A percentile compares a stretch with the other conserved stretches of the same genome.
Conservation (phyloP, 495 filamentous ascomycete genomes). For the Tuber magnatum region DNA sequence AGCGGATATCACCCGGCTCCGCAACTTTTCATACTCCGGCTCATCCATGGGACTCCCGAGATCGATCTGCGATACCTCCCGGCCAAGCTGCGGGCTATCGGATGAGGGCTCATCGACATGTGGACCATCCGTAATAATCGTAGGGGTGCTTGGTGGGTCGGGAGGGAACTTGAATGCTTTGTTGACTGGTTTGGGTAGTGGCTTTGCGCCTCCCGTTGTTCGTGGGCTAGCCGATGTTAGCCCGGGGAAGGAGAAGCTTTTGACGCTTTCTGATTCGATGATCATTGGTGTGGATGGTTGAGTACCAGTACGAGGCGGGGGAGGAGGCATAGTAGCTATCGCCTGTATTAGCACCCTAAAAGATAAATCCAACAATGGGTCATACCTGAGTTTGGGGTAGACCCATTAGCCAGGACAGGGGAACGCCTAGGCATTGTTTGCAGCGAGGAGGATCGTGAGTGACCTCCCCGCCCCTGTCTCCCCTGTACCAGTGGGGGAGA, state of each 20-base stretch:
- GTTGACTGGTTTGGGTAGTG: constrained; percentile 29
- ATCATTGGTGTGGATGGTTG: constrained; percentile 29
- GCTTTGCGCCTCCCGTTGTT: constrained; percentile 19
- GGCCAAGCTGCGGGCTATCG: constrained; percentile 22
- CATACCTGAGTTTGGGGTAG: constrained; percentile 35
- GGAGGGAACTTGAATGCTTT: constrained; percentile 38
- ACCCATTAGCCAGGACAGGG: constrained; percentile 27
- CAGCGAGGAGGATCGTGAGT: constrained; percentile 37
- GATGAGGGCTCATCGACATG: constrained; percentile 27
- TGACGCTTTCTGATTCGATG: constrained; percentile 20
- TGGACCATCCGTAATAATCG: constrained; percentile 24
- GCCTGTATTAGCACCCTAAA: not conserved
- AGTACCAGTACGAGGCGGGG: constrained; percentile 19
- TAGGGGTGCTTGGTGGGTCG: constrained; percentile 22
- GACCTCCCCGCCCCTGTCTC: constrained; percentile 25
- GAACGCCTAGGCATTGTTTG: constrained; percentile 36
- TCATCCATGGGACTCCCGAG: constrained; percentile 38
- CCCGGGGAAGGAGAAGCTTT: constrained; percentile 28
- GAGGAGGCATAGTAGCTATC: constrained; percentile 26
- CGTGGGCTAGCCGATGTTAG: constrained; percentile 26
- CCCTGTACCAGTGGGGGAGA: constrained; percentile 30
- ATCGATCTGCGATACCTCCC: constrained; percentile 38
- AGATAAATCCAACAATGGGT: not conserved
- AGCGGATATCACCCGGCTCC: constrained; percentile 35
- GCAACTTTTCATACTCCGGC: constrained; percentile 28